Evolutionary conservation across 495 filamentous ascomycete species (phyloP).

Genomic region (Thermochaetoides thermophila): DNA sequence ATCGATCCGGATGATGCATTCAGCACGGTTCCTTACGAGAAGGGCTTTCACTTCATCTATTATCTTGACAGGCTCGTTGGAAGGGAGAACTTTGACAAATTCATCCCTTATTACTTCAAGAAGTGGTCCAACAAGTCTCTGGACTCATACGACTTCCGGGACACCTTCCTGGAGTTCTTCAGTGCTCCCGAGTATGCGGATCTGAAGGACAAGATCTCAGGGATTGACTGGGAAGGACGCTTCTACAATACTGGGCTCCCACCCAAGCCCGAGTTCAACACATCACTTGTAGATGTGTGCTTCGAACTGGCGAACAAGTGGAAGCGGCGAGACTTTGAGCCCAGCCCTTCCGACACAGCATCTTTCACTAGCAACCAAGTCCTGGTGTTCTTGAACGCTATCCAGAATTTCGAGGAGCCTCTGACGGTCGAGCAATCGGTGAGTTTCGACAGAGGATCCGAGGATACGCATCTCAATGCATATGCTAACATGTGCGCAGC

Average conservation of each 20-base stretch:
- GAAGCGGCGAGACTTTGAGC: conserved; percentile 49
- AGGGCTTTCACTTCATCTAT: conserved; percentile 50
- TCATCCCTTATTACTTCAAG: conserved; percentile 91
- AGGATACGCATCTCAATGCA: no score
- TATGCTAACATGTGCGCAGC: conserved; percentile 15
- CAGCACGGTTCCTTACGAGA: conserved; percentile 68
- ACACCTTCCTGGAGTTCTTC: conserved; percentile 77
- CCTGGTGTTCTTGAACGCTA: conserved; percentile 72
- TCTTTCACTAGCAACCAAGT: conserved; percentile 70
- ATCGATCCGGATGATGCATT: conserved; percentile 94
- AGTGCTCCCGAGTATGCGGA: conserved; percentile 43
- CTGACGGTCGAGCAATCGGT: conserved; percentile 44
- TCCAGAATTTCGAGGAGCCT: conserved; percentile 48
- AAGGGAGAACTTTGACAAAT: conserved; percentile 76
- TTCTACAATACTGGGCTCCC: conserved; percentile 78
- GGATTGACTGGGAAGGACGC: conserved; percentile 75
- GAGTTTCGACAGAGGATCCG: conserved; percentile 3
- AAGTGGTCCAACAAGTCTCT: conserved; percentile 66
- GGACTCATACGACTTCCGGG: conserved; percentile 85
- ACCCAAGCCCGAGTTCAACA: conserved; percentile 82
- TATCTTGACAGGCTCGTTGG: conserved; percentile 74
- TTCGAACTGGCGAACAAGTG: conserved; percentile 70
- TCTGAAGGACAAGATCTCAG: conserved; percentile 46
- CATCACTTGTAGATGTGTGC: conserved; percentile 71
- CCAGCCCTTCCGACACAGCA: conserved; percentile 49